Base-by-base conservation (phyloP, 2,329 filamentous ascomycete species). In the Byssochlamys sp. region DNA sequence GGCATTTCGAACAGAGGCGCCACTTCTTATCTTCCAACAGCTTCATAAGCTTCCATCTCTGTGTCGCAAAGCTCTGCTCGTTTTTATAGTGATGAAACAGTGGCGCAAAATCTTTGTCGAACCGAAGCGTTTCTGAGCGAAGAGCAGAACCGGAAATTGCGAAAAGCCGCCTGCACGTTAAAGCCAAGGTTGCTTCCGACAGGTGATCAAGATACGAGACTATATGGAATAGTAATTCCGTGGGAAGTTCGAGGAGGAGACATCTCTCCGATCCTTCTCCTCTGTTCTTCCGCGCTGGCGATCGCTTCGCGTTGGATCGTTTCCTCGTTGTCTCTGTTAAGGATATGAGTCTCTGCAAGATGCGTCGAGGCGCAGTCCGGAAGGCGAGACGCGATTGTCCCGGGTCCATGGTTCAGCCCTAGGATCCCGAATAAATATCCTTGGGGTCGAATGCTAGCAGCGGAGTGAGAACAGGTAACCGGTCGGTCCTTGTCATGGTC, bases 41-140 rank as follows among this genome's bases (percentile, higher is more conserved):
- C 31, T 62, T 70, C 59, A 74, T 60, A 28, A 74, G 65, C 51
- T 72, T 66, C 72, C 72, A 74, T 12, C 72, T 66, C 11, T 69
- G 64, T 4, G 69, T 71, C 45, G 64, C 64, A 54, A 71, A 72
- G 57, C 66, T 74, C 55, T 73, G 70, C 48, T 64, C 66, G 53
- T 71, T 71, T 29, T 67, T 67, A 53, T 74, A 74, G 55, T 74
- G 72, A 58, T 73, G 71, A 53, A 74, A 73, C 6, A 74, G 60
- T 4, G 71, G 71, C 14, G 72, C 71, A 60, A 74, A 74, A 48
- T 74, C 72, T 50, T 69, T 69, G 60, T 55, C 61, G 58, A 74
- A 74, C n/a, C 64, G 69, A 39, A 73, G 66, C 24, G 66, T 66
- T 58, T 72, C 67, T 0, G 68, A 69, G 12, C 61, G 56, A 27